Evolutionary conservation across 768 basidiomycete genomes (phyloP).

Genomic region (Phylloporus arenicola): DNA sequence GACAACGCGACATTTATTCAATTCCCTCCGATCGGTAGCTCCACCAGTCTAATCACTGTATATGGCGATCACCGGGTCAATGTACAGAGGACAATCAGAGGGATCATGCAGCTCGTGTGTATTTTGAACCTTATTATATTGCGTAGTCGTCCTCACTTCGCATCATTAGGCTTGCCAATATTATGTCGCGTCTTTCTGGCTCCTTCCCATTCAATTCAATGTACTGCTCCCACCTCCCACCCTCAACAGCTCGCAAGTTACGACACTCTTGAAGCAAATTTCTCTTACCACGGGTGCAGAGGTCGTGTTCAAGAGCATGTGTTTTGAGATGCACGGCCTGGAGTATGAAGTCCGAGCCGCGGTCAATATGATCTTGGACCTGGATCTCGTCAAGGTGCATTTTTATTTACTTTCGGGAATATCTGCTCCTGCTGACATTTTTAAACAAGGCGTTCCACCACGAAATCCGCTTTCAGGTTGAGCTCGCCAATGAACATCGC

Average conservation of each 20-base stretch:
- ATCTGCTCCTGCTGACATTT: not conserved
- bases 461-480: constrained; percentile 97
- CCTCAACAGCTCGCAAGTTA: constrained; percentile 77
- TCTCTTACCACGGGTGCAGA: constrained; percentile 86
- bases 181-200: constrained; percentile 97
- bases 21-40: constrained; percentile 88
- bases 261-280: constrained; percentile 80
- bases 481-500: constrained; percentile 94
- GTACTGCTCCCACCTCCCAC: constrained; percentile 79
- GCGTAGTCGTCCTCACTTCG: constrained; percentile 16
- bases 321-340: constrained; percentile 94
- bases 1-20: constrained; percentile 97
- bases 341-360: constrained; percentile 88
- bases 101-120: constrained; percentile 91
- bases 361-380: constrained; percentile 78
- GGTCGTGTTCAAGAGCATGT: constrained; percentile 94
- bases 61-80: constrained; percentile 92
- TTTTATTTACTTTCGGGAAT: not conserved
- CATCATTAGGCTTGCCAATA: constrained; percentile 77
- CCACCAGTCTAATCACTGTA: constrained; percentile 87
- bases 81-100: constrained; percentile 89
- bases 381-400: constrained; percentile 85
- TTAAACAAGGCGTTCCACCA: constrained; percentile 77
- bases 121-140: constrained; percentile 11
- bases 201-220: constrained; percentile 90